Conservation (phyloP, 306 rosid genomes). For the Chamaecrista fasciculata region DNA sequence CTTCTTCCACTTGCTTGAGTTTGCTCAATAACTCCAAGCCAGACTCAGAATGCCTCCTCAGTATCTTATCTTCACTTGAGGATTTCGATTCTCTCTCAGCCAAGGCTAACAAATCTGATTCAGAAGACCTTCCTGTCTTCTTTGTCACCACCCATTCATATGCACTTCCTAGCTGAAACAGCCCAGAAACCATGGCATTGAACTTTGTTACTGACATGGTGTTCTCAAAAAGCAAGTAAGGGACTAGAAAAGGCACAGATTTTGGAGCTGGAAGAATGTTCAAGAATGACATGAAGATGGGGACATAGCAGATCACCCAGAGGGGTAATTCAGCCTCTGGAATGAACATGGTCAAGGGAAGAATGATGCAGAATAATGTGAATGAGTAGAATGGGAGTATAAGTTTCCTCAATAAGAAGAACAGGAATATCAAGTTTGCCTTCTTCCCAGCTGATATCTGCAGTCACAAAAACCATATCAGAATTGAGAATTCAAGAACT, state of each 20-base stretch:
- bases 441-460: slow-evolving; percentile 89
- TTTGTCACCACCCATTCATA: slow-evolving; percentile 99
- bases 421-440: slow-evolving; percentile 82
- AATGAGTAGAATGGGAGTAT: slow-evolving; percentile 96
- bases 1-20: slow-evolving; percentile 55
- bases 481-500: background rate
- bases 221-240: slow-evolving; percentile 95
- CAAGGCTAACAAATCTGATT: slow-evolving; percentile 77
- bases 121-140: slow-evolving; percentile 93
- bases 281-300: slow-evolving; percentile 83
- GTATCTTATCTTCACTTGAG: slow-evolving; percentile 67
- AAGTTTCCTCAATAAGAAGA: slow-evolving; percentile 90
- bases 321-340: slow-evolving; percentile 94
- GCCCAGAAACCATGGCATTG: slow-evolving; percentile 97
- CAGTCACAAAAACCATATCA: slow-evolving; percentile 34
- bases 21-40: slow-evolving; percentile 72
- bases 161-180: slow-evolving; percentile 93
- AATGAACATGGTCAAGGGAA: slow-evolving; percentile 93
- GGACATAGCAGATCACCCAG: slow-evolving; percentile 95
- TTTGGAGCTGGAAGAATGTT: slow-evolving; percentile 97
- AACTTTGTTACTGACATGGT: slow-evolving; percentile 98
- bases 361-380: slow-evolving; percentile 90
- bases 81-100: slow-evolving; percentile 81
- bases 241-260: slow-evolving; percentile 89
- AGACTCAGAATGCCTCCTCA: slow-evolving; percentile 77